Percentiles rank a stretch among this genome's conserved stretches.
Conservation (phyloP, 192 early-diverging fungal species). For the Coemansia sp. region DNA sequence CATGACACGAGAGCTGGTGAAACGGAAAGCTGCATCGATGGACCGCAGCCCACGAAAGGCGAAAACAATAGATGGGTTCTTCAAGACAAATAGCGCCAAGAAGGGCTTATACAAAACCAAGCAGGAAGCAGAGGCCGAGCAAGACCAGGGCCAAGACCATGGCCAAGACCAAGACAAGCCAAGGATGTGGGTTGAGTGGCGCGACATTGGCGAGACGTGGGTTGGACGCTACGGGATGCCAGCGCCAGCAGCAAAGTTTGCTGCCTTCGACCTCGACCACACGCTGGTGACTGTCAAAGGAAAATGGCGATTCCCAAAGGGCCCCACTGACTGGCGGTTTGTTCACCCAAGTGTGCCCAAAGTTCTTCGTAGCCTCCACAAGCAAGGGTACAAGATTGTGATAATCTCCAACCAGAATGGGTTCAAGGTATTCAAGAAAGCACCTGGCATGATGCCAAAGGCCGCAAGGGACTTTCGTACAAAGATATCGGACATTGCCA, state of each 20-base stretch:
- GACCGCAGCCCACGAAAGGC: conserved; percentile 1
- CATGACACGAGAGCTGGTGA: conserved; percentile 1
- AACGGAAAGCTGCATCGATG: background rate
- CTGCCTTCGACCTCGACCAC: conserved; percentile 64
- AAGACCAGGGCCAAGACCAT: background rate
- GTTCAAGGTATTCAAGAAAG: conserved; percentile 7
- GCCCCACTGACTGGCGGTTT: conserved; percentile 82
- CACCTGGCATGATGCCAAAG: conserved; percentile 24
- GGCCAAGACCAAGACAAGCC: background rate
- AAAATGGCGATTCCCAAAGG: conserved; percentile 62
- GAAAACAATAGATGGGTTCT: conserved; percentile 18
- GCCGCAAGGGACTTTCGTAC: conserved; percentile 43
- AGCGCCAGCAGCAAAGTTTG: conserved; percentile 36
- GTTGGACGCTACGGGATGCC: conserved; percentile 41
- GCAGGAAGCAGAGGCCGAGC: background rate
- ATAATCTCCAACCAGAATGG: conserved; percentile 42
- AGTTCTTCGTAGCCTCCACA: conserved; percentile 61
- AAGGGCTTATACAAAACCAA: background rate
- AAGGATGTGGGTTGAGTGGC: conserved; percentile 30
- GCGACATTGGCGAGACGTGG: conserved; percentile 42
- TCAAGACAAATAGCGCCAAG: conserved; percentile 14
- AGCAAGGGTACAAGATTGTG: conserved; percentile 61
- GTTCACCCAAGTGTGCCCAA: conserved; percentile 62
- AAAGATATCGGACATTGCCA: conserved; percentile 76
- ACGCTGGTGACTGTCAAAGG: conserved; percentile 76